Base-by-base conservation (phyloP, 768 basidiomycete species). In the Amylocystis lapponica region DNA sequence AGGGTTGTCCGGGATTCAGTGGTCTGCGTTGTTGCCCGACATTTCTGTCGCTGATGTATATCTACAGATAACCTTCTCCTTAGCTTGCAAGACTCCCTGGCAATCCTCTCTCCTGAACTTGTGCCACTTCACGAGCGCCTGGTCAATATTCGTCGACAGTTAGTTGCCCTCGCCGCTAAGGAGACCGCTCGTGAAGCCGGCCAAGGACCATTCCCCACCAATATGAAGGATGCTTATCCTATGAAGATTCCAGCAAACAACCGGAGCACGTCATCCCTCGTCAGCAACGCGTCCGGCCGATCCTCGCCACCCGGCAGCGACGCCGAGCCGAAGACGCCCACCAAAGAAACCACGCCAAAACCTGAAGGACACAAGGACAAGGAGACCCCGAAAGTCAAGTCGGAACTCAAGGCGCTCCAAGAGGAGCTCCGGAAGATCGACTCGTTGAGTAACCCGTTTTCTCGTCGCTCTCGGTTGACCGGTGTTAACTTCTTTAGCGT, bases 401-500 rank as follows among this genome's bases (percentile, higher is more conserved):
- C 58, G 12, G 94, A 96, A 62, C 75, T 95, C 45, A 93, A 94
- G 66, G 83, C 88, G 33, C 66, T 97, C 35, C 77, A 87, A 45
- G 92, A 96, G 61, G 96, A 98, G 57, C 74, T 99, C 42, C 78
- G 95, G 44, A 89, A 86, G 67, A 95, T 99, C 53, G 96, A 99
- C 70, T 84, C 86, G 85, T 90, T 85, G 77, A 83, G 87, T 86
- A 65, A 40, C 44, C 19, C 30, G 9, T 39, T 32, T 22, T 16
- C 13, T 36, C 35, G 9, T 36, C 38, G 26, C 25, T 58, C 58
- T 66, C 55, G 61, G 58, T 39, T 47, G 37, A 39, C 43, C 23
- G 22, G 27, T 41, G 40, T 48, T 48, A 14, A 49, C 50, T 23
- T 35, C 14, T 14, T 20, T 29, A 51, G 47, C 36, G 39, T 11